phyloP scores from a whole-genome alignment of 306 rosid genomes.

The Castanea sativa region DNA sequence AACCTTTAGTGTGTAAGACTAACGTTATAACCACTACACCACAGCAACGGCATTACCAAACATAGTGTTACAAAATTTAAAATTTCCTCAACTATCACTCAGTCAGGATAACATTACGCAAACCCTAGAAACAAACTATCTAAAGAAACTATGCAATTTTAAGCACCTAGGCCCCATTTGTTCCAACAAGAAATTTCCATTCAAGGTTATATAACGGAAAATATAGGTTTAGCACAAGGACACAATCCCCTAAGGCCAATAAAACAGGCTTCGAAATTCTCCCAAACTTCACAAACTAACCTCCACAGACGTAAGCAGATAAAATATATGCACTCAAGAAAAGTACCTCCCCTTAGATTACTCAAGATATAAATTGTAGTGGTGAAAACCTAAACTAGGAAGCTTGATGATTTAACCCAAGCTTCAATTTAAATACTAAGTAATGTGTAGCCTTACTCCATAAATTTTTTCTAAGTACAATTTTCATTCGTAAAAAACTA shows the following conservation, averaged over 20 bases:
- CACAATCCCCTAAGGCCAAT: background rate
- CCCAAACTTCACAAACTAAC: no score
- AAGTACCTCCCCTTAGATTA: background rate
- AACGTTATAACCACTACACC: constrained; percentile 98
- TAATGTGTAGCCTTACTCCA: background rate
- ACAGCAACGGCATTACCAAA: constrained; percentile 50
- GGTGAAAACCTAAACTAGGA: no score
- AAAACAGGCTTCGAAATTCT: background rate
- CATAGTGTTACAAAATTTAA: background rate
- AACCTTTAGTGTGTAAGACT: constrained; percentile 97
- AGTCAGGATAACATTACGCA: background rate
- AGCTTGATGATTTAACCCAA: background rate
- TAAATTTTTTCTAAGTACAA: background rate
- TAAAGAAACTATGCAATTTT: background rate
- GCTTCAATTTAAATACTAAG: background rate
- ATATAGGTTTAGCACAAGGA: background rate
- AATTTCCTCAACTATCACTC: background rate
- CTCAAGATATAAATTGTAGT: background rate
- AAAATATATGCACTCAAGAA: no score
- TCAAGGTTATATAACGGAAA: background rate
- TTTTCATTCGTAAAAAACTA: background rate
- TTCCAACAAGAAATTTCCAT: background rate
- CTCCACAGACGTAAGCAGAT: no score
- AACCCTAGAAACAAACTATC: background rate
- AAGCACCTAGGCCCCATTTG: background rate